These are phyloP conservation scores for Saccharomycopsis sp. DNA, from an alignment of 805 yeast species.

Conservation along the genomic window DNA sequence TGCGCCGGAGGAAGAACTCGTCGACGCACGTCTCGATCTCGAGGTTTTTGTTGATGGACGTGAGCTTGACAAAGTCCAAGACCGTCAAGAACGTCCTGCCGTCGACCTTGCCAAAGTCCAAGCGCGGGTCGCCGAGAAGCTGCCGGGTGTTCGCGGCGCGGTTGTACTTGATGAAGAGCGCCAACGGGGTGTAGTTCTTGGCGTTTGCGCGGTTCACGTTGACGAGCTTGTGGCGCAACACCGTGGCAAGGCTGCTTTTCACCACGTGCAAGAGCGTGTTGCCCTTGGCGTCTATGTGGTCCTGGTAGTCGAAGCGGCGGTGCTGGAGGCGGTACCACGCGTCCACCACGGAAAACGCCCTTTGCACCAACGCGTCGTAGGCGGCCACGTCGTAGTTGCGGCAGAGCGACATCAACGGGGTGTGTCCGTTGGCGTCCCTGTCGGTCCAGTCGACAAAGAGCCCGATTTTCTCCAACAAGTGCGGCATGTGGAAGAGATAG, in stretches of 20 bases:
- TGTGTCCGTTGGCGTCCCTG: slow-evolving; percentile 59
- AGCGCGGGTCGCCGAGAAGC: slow-evolving; percentile 42
- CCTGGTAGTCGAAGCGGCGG: slow-evolving; percentile 38
- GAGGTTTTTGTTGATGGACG: slow-evolving; percentile 20
- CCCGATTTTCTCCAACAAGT: slow-evolving; percentile 50
- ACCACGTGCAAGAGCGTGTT: slow-evolving; percentile 74
- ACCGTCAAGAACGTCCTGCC: slow-evolving; percentile 31
- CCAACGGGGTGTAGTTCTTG: slow-evolving; percentile 51
- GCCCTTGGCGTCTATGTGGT: slow-evolving; percentile 67
- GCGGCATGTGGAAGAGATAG: slow-evolving; percentile 49
- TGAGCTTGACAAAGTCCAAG: slow-evolving; percentile 41
- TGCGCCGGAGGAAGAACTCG: slow-evolving; percentile 22
- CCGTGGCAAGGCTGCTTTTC: slow-evolving; percentile 38
- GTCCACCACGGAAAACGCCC: slow-evolving; percentile 39
- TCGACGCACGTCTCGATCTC: slow-evolving; percentile 33
- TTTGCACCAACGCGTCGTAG: slow-evolving; percentile 43
- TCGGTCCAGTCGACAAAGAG: slow-evolving; percentile 58
- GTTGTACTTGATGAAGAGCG: slow-evolving; percentile 63
- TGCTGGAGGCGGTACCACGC: slow-evolving; percentile 34
- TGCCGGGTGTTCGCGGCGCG: slow-evolving; percentile 50
- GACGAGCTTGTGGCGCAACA: slow-evolving; percentile 33
- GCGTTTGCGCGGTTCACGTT: slow-evolving; percentile 51
- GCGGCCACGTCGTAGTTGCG: slow-evolving; percentile 73
- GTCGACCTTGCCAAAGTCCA: slow-evolving; percentile 37
- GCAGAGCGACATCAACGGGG: slow-evolving; percentile 71